Evolutionary conservation across 768 basidiomycete genomes (phyloP).

Genomic region (Boletus sp.): DNA sequence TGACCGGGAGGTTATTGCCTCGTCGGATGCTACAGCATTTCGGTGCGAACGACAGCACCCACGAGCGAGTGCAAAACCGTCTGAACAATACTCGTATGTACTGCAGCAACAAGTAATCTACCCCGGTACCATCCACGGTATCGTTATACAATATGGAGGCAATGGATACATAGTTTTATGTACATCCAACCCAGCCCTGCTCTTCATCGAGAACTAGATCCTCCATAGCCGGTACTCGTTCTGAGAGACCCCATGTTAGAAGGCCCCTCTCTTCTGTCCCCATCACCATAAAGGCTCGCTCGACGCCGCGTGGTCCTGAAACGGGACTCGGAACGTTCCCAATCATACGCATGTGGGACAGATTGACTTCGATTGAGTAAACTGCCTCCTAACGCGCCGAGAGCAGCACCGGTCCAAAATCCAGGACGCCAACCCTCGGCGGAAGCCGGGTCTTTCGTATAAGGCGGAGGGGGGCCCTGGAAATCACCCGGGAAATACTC

Average conservation of each 20-base stretch:
- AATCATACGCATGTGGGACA: slow-evolving; percentile 44
- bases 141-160: not conserved
- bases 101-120: not conserved
- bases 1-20: not conserved
- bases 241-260: slow-evolving; percentile 71
- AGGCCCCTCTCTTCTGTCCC: slow-evolving; percentile 65
- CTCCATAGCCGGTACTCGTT: slow-evolving; percentile 76
- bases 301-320: slow-evolving; percentile 27
- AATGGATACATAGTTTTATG: not conserved
- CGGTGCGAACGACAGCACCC: not conserved
- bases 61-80: not conserved
- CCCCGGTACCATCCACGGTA: not conserved
- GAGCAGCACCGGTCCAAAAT: slow-evolving; percentile 80
- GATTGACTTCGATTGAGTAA: slow-evolving; percentile 43
- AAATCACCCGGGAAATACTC: slow-evolving; percentile 55
- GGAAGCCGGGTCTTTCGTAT: slow-evolving; percentile 39
- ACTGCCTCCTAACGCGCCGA: slow-evolving; percentile 68
- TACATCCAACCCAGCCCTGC: not conserved
- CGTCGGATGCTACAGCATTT: not conserved
- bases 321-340: slow-evolving; percentile 48
- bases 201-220: slow-evolving; percentile 64
- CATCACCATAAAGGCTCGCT: slow-evolving; percentile 21
- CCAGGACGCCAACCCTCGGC: slow-evolving; percentile 56
- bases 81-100: not conserved
- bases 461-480: slow-evolving; percentile 54